A percentile compares a stretch with the other conserved stretches of the same genome.
Evolutionary conservation across 1,284 basidiomycete genomes (phyloP).

Genomic region (Irpex lacteus): DNA sequence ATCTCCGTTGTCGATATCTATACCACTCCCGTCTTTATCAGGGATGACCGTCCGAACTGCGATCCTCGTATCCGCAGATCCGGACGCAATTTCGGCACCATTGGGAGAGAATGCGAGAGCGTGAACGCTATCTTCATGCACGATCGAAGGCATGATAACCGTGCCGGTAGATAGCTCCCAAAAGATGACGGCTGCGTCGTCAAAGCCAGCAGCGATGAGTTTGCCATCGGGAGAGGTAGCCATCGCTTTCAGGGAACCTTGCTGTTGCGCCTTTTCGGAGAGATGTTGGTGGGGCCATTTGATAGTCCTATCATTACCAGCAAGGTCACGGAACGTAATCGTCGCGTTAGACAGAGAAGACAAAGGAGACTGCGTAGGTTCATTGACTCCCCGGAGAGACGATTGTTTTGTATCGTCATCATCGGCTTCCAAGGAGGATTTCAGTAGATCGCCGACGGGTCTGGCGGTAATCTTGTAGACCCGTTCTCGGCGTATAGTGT

Average conservation of each 20-base stretch:
- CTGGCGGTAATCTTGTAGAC: no score
- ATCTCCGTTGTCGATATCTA: conserved; percentile 17
- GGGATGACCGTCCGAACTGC: conserved; percentile 32
- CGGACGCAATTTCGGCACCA: conserved; percentile 7
- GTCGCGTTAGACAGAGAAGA: no score
- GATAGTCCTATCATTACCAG: not conserved
- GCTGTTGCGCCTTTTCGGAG: not conserved
- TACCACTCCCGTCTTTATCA: conserved; percentile 27
- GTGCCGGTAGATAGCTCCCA: conserved; percentile 19
- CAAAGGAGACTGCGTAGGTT: no score
- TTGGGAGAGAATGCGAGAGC: conserved; percentile 11
- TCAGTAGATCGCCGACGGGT: no score
- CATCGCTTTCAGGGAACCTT: not conserved
- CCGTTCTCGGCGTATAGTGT: no score
- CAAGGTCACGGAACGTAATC: not conserved
- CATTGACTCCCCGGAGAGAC: no score
- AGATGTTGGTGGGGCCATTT: not conserved
- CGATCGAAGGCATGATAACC: conserved; percentile 14
- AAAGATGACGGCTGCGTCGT: conserved; percentile 24
- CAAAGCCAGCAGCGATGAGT: conserved; percentile 22
- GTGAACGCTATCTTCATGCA: conserved; percentile 10
- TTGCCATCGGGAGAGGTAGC: conserved; percentile 20
- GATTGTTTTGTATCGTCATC: no score
- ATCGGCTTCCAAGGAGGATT: no score
- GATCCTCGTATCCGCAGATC: conserved; percentile 7